Evolutionary conservation across 495 filamentous ascomycete species (phyloP).

Genomic region (Lasiosphaeria hispida): DNA sequence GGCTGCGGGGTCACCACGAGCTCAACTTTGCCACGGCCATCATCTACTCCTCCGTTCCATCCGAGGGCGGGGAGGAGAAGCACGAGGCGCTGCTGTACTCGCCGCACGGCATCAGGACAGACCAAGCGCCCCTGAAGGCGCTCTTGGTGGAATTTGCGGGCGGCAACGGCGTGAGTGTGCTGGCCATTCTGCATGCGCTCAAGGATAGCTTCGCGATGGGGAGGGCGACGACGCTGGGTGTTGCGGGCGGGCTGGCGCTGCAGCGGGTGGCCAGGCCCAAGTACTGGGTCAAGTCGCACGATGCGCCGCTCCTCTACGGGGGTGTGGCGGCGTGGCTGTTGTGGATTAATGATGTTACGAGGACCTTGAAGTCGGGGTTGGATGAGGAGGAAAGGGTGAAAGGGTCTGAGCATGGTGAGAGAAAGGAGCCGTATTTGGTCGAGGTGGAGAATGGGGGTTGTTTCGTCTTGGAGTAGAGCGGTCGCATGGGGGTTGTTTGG

Average conservation of each 20-base stretch:
- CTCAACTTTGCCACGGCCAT: slow-evolving; percentile 6
- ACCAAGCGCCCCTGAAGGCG: background rate
- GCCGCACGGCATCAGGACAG: background rate
- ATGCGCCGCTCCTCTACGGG: background rate
- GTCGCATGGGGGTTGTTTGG: too few relatives aligned
- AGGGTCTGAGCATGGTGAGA: slow-evolving; percentile 53
- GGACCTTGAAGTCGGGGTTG: background rate
- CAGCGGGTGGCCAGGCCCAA: background rate
- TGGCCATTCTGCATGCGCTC: background rate
- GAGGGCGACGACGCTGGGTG: background rate
- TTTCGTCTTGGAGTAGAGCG: slow-evolving; percentile 10
- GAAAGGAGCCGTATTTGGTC: slow-evolving; percentile 17
- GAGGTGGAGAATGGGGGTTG: slow-evolving; percentile 72
- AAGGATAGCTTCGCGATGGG: background rate
- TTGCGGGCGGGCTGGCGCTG: background rate
- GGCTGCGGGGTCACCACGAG: background rate
- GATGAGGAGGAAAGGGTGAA: slow-evolving; percentile 34
- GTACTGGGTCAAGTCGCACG: background rate
- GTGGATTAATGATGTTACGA: background rate
- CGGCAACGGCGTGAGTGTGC: background rate
- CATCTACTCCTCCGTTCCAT: background rate
- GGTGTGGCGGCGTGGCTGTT: background rate
- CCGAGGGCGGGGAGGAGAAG: too few relatives aligned
- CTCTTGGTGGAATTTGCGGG: background rate
- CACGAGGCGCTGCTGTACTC: background rate